Evolutionary conservation across 768 basidiomycete species (phyloP), one percentile per base, ranked within the genome.

Genomic region (Boletus barrowsii): DNA sequence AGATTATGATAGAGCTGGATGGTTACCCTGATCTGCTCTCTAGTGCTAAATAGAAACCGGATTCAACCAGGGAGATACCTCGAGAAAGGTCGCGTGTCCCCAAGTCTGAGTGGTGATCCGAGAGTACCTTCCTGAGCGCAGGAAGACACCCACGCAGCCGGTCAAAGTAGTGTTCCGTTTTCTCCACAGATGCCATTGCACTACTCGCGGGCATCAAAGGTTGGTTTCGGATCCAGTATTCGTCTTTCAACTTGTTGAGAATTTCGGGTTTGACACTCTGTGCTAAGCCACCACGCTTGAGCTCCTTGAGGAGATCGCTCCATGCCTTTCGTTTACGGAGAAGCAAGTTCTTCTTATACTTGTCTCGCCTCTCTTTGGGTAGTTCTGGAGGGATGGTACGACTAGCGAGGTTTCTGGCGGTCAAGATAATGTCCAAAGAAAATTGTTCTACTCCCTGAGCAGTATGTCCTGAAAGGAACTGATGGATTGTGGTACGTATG

Each of bases 281-380:
- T 0, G 91, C 76, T 49, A 98, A 77, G 18, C 97, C 97, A 18
- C 82, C 75, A 2, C 81, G 79, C 67, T 90, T 90, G 49, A 97
- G 74, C 64, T 94, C 93, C 70, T 93, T 96, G 57, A 97, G 75
- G 18, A 97, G 76, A 66, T 98, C 94, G 26, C 88, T 86, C 82
- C 87, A 93, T 1, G 94, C 94, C 65, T 90, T 91, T 57, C 89
- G 77, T 74, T 98, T 99, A 45, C 91, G 82, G 4, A 82, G 81
- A 39, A 89, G 75, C 10, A 98, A 71, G 20, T 84, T 82, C 67
- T 94, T 95, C 49, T 72, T 77, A 59, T 79, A 81, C 72, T 83
- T 90, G 55, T 73, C 81, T 55, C 76, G 82, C 61, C 74, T 80
- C 50, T 83, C 81, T 51, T 68, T 69, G 11, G 73, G 69, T 35